Base-by-base conservation (phyloP, 2,329 filamentous ascomycete genomes). In the Bertia moriformis region DNA sequence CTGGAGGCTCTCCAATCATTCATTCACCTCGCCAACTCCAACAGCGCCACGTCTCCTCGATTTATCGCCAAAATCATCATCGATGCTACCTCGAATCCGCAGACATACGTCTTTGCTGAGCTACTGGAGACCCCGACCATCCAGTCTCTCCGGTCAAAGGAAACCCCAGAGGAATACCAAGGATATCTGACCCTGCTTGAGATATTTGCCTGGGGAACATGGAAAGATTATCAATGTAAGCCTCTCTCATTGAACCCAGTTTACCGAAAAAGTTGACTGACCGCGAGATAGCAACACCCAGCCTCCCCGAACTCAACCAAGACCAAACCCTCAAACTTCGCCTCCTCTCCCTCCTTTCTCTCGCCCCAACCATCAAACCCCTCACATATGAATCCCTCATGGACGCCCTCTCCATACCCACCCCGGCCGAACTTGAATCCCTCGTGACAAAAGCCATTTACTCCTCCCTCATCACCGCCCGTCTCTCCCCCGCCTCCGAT, bases 181-280 rank as follows among this genome's bases (percentile, higher is more conserved):
- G 15, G 32, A 7, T 49, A 72, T 49, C 57, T 77, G 40, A 70
- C 64, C 3, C 58, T 79, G 14, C 66, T 82, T 3, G 69, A 80
- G 55, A 67, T 78, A 46, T 82, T 82, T 51, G 70, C 77, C 18
- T 82, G 75, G 71, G 77, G 77, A 15, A 79, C 74, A 41, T 80
- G 73, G 67, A 61, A 67, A 43, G 72, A 77, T 47, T 81, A 80
- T 55, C 32, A 35, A 18, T 14, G 32, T 35, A 35, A 35, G 32
- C 32, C 17, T 7, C 32, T 29, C 39, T n/a, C n/a, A n/a, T 37
- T 14, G 41, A 22, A 7, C 32, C 10, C 15, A 35, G 17, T 35
- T 12, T 35, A 29, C 24, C n/a, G 24, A 29, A 29, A 17, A 35
- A 10, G 15, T 7, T 35, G 17, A 35, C 32, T 35, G 17, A 35